Base-by-base conservation (phyloP, 2,329 filamentous ascomycete species). In the Trichoderma guizhouense region DNA sequence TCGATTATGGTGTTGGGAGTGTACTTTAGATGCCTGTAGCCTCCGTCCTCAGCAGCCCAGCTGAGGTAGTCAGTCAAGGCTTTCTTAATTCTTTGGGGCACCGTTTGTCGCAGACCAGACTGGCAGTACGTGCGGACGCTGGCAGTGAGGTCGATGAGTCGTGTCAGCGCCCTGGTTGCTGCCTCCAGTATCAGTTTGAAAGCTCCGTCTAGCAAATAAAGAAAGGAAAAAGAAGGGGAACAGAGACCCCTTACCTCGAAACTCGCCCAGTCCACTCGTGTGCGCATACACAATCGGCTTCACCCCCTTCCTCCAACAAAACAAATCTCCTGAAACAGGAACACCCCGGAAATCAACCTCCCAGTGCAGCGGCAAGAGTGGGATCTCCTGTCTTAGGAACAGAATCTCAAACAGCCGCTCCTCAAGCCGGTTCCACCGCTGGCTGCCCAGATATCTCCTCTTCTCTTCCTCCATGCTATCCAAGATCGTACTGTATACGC, bases 401-500 rank as follows among this genome's bases (percentile, higher is more conserved):
- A 85, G 74, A 47, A 83, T 79, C 74, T 83, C 81, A 69, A 84
- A 85, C 36, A 85, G 78, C 2, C 75, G 77, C 34, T 83, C 82
- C 74, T 88, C 87, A n/a, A 84, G 84, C 11, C 82, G 78, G 32
- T 88, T 82, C 86, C 87, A 89, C 69, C 83, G 79, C 60, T 82
- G 83, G 53, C 86, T 81, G 28, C 82, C 82, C 0, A 82, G 82
- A 67, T 83, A 84, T 1, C 78, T 75, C 32, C 75, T 70, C 77
- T 83, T 86, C 75, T 86, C 83, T 55, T 78, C 76, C 73, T 85
- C 82, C 77, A 88, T 83, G 71, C 85, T 80, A 11, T 80, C 77
- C 9, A 69, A 58, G 30, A 72, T 53, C 34, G 18, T 36, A 12
- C 60, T 30, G n/a, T 51, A 43, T 28, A 73, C 57, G 15, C 51